Evolutionary conservation across 1,284 basidiomycete species (phyloP), one percentile per base, ranked within the genome.

Genomic region (Trichosporon sp.): DNA sequence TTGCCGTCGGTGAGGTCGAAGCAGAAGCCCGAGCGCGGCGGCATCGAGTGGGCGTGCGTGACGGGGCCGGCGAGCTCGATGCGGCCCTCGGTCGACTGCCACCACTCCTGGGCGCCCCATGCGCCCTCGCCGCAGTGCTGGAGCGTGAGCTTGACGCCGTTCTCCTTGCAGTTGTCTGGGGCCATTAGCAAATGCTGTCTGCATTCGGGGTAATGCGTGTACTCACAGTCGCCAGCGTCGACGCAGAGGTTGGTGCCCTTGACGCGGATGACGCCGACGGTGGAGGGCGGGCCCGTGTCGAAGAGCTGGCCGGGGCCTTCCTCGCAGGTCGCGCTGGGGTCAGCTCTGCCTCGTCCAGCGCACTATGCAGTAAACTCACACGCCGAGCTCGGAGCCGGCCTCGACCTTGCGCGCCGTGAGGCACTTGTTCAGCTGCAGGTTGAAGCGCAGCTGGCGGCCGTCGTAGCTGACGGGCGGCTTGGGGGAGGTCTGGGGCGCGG

Each of bases 1-100:
- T 71, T 69, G 47, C 67, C 68, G 64, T 76, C 72, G 9, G 70
- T 71, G 21, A 76, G 68, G 56, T 75, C 75, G 65, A 75, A 63
- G 64, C 74, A 75, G 21, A 56, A 31, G 62, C 63, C 56, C 11
- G 47, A 51, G 35, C 29, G 56, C 6, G 56, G 35, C 5, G 65
- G 65, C 35, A 29, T n/a, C 27, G 34, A 27, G 53, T 68, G 67
- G 2, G 68, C 65, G 64, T 51, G 65, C 13, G 42, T 25, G 62
- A 42, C 35, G 27, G 60, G 65, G 31, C 68, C 65, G 21, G 65
- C 68, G 29, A 69, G 65, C 62, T 69, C 68, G 62, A 69, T 64
- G 56, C 68, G 64, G 5, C 56, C 56, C 5, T 60, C 31, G 15
- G 56, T 60, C 5, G 56, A 60, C 25, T 42, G 47, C 68, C 68